These are phyloP conservation scores for Trichoderma oligosporum DNA, from an alignment of 2,329 filamentous ascomycete species.

Conservation along the genomic window DNA sequence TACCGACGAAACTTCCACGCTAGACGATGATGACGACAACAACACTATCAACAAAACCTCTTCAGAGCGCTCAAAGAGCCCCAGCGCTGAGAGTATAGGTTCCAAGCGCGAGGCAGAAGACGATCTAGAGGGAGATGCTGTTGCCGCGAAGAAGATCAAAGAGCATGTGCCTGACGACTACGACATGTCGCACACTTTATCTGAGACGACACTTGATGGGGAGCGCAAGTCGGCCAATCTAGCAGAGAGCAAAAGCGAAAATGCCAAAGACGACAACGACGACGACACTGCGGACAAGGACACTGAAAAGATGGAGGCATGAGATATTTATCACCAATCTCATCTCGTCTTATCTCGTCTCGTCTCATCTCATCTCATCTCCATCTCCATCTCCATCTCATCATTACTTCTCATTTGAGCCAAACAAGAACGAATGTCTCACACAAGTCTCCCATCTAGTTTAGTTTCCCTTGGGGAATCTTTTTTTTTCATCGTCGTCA, in stretches of 20 bases:
- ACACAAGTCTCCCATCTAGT: no score
- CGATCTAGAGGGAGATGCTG: slow-evolving; percentile 38
- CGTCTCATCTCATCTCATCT: background rate
- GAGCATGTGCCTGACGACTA: slow-evolving; percentile 34
- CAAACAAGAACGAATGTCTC: no score
- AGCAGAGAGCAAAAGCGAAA: background rate
- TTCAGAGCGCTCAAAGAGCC: slow-evolving; percentile 22
- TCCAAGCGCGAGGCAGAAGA: slow-evolving; percentile 56
- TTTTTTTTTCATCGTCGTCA: no score
- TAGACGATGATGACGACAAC: background rate
- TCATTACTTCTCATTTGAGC: no score
- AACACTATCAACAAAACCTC: slow-evolving; percentile 27
- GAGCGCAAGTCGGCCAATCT: slow-evolving; percentile 22
- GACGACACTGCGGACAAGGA: background rate
- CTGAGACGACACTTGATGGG: slow-evolving; percentile 20
- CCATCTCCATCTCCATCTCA: background rate
- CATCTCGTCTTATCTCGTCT: background rate
- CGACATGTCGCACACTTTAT: slow-evolving; percentile 18
- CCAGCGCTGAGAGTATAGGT: slow-evolving; percentile 34
- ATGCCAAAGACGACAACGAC: background rate
- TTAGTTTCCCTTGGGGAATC: no score
- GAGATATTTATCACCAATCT: no score
- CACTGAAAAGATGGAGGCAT: background rate
- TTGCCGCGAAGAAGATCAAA: slow-evolving; percentile 50
- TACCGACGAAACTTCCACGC: background rate